Evolutionary conservation across 345 rosid genomes (phyloP).

Genomic region (Rhodamnia rubescens): DNA sequence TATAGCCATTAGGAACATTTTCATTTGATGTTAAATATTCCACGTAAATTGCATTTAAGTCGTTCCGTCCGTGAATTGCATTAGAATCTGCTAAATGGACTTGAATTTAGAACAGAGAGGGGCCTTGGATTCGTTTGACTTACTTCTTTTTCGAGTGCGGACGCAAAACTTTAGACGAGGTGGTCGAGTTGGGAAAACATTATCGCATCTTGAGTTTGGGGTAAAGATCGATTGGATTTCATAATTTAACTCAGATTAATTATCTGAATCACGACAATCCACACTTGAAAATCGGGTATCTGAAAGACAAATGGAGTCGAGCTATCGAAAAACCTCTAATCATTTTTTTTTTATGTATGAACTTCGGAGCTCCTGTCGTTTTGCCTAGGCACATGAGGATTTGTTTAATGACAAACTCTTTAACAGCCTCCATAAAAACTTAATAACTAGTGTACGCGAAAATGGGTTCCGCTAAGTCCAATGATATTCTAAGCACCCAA

Average conservation of each 20-base stretch:
- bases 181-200: background rate
- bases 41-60: no score
- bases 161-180: background rate
- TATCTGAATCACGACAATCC: accelerated
- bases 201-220: background rate
- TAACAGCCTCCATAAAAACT: background rate
- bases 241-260: background rate
- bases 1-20: no score
- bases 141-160: background rate
- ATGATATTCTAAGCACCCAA: background rate
- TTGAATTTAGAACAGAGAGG: no score
- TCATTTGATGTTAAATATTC: no score
- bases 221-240: background rate
- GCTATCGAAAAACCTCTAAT: background rate
- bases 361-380: background rate
- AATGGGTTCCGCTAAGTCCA: accelerated
- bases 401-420: background rate
- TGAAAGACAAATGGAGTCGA: background rate
- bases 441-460: background rate
- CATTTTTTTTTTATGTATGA: background rate
- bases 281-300: background rate
- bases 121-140: background rate
- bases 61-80: no score
- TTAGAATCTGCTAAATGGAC: no score
- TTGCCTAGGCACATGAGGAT: background rate